phyloP scores from a whole-genome alignment of 2,329 filamentous ascomycete genomes.

The Fusarium gaditjirri region DNA sequence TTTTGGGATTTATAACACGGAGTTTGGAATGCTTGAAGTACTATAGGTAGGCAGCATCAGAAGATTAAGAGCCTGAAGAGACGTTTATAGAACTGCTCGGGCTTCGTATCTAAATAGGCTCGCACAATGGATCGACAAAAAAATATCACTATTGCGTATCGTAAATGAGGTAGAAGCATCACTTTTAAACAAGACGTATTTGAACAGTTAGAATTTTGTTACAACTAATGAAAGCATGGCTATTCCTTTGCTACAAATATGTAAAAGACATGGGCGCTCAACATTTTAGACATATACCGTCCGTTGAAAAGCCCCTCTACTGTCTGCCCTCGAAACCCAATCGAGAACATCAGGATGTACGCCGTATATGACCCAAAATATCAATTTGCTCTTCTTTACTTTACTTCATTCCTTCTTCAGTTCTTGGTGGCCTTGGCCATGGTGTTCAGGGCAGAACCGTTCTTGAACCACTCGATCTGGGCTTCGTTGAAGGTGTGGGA shows the following conservation, averaged over 20 bases:
- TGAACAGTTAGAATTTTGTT: constrained; percentile 44
- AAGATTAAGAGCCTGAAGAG: background rate
- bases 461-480: constrained; percentile 99
- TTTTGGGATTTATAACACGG: background rate
- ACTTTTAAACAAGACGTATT: background rate
- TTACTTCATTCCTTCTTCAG: constrained; percentile 42
- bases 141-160: background rate
- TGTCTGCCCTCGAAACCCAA: constrained; percentile 40
- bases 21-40: background rate
- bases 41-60: background rate
- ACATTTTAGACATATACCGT: constrained; percentile 33
- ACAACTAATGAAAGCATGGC: constrained; percentile 45
- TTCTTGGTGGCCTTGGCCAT: constrained; percentile 80
- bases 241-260: constrained; percentile 41
- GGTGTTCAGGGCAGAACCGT: constrained; percentile 96
- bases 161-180: background rate
- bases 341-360: constrained; percentile 45
- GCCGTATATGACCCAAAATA: constrained; percentile 41
- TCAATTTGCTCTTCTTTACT: constrained; percentile 35
- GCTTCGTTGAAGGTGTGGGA: constrained; percentile 97
- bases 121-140: background rate
- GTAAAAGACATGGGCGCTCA: constrained; percentile 37
- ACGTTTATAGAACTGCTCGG: background rate
- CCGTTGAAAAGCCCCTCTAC: constrained; percentile 38
- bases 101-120: background rate